A percentile compares a stretch with the other conserved stretches of the same genome.
Evolutionary conservation across 495 filamentous ascomycete genomes (phyloP).

Genomic region (Xylaria scruposa): DNA sequence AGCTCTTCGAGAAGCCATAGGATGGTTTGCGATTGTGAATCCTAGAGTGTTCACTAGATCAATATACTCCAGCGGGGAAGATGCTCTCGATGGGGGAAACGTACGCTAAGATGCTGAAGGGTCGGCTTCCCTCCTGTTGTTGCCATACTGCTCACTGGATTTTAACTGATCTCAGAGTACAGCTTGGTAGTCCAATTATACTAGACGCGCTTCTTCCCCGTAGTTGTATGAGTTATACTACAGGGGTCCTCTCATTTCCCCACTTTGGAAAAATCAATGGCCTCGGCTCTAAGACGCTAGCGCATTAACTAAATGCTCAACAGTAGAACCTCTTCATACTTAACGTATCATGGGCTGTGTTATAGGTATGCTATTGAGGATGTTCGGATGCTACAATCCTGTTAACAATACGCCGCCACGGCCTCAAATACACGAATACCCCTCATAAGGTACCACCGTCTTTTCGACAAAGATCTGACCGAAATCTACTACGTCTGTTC

Average conservation of each 20-base stretch:
- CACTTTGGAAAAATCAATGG: not conserved
- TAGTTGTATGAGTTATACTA: not conserved
- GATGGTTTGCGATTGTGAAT: constrained; percentile 45
- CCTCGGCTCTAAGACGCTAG: not conserved
- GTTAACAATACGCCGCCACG: not conserved
- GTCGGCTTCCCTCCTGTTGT: constrained; percentile 32
- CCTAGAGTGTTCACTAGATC: constrained; percentile 26
- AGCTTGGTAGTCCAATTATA: not conserved
- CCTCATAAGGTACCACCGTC: not conserved
- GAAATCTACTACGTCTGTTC: not conserved
- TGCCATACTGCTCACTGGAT: not conserved
- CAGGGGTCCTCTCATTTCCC: not conserved
- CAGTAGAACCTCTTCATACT: too few relatives aligned
- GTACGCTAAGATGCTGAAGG: constrained; percentile 33
- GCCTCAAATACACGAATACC: not conserved
- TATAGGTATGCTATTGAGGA: not conserved
- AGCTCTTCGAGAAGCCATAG: constrained; percentile 50
- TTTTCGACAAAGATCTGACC: not conserved
- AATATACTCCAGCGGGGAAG: not conserved
- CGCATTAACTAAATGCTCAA: not conserved
- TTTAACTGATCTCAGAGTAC: not conserved
- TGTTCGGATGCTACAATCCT: not conserved
- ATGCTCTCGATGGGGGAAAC: not conserved
- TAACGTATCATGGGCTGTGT: too few relatives aligned
- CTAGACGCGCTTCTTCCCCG: not conserved